Percentiles rank a stretch among this genome's conserved stretches.
These are phyloP conservation scores for Syzygium jambos DNA, from an alignment of 345 rosid genomes.

Conservation along the genomic window DNA sequence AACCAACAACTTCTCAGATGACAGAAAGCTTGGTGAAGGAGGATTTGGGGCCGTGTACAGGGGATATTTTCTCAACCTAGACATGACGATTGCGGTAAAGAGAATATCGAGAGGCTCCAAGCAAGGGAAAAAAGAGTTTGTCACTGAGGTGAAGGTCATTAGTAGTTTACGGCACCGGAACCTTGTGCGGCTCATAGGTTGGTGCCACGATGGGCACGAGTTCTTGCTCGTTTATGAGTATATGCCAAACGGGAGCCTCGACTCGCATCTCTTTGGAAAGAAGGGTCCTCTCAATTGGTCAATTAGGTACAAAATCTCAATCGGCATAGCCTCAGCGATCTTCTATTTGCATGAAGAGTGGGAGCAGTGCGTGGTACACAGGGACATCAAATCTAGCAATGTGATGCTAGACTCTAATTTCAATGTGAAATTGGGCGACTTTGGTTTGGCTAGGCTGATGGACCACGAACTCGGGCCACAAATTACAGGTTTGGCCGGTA, in stretches of 20 bases:
- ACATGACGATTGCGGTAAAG: constrained; percentile 36
- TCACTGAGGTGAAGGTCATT: constrained; percentile 39
- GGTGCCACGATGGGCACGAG: constrained; percentile 51
- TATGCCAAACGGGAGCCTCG: constrained; percentile 63
- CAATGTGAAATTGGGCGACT: constrained; percentile 55
- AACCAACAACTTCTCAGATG: constrained; percentile 31
- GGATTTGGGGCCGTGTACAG: constrained; percentile 51
- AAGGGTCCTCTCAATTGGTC: constrained; percentile 27
- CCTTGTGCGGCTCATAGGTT: constrained; percentile 58
- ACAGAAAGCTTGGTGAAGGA: constrained; percentile 46
- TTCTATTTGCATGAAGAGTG: constrained; percentile 59
- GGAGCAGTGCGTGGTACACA: constrained; percentile 43
- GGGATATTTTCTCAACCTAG: constrained; percentile 24
- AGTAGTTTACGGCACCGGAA: constrained; percentile 53
- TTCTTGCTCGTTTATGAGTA: constrained; percentile 53
- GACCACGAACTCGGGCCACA: constrained; percentile 32
- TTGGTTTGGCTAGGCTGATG: constrained; percentile 45
- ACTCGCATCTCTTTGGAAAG: constrained; percentile 33
- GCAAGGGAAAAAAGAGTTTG: constrained; percentile 40
- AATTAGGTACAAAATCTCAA: constrained; percentile 27
- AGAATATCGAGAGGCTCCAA: constrained; percentile 28
- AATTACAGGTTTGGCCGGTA: constrained; percentile 50
- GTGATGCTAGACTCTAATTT: constrained; percentile 44
- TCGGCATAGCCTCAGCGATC: constrained; percentile 39
- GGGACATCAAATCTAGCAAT: constrained; percentile 54